Evolutionary conservation across 2,329 filamentous ascomycete genomes (phyloP), one percentile per base, ranked within the genome.

Genomic region (Orbilia blumenaviensis): DNA sequence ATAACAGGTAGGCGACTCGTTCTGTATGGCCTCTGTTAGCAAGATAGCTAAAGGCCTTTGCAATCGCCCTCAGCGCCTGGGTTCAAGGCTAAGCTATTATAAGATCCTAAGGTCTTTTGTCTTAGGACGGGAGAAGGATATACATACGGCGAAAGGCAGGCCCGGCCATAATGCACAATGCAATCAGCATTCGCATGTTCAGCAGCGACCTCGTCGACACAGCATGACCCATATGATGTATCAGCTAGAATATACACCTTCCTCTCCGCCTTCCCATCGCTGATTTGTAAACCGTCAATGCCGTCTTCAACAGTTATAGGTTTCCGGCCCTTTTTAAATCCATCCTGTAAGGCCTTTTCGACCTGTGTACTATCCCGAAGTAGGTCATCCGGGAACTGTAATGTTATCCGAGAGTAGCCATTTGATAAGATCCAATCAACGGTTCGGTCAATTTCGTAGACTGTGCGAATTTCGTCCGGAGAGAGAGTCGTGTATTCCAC

Each of bases 351-450:
- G 9, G 32, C 64, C n/a, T 69, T 72, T 25, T 79, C 69, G 91
- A 93, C 0, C 97, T 91, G 87, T 3, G 93, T 91, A 7, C 92
- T 92, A 85, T 99, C 93, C 0, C 88, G 86, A 0, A 99, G 87
- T 92, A 98, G 96, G 27, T 90, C 87, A 83, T 99, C 95, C 0
- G 95, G 94, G 80, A 99, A 98, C 82, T 99, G 95, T n/a, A 99
- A 84, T 0, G 93, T 95, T 32, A 99, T 88, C 60, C 91, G 88
- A 77, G 84, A 87, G 88, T 92, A 96, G 82, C 86, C 86, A 46
- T 89, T 91, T 3, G 86, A 83, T n/a, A 86, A 85, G 52, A 99
- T 91, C 82, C 97, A 92, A 36, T 84, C 83, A 56, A 93, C 87
- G 0, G 95, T 97, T 68, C 92, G 88, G 73, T 88, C 86, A 78